Percentiles rank a stretch among this genome's conserved stretches.
phyloP scores from a whole-genome alignment of 2,329 filamentous ascomycete genomes.

The Didymella pomorum region DNA sequence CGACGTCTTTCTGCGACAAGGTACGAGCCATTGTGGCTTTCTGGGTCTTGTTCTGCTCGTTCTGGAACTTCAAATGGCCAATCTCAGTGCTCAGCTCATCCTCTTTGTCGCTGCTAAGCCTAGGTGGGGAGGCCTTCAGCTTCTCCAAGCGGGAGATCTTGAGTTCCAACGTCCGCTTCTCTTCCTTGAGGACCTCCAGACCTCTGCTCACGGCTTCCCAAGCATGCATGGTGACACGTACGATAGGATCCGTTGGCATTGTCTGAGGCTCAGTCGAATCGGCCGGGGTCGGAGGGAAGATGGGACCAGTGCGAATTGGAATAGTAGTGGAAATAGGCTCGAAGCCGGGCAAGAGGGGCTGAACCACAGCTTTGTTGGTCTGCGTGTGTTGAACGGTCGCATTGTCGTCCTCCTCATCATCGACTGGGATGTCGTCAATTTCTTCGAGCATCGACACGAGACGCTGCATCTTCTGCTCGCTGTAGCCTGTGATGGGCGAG shows the following conservation, averaged over 20 bases:
- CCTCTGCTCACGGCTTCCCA: constrained; percentile 15
- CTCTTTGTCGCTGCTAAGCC: neutral
- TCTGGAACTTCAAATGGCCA: constrained; percentile 27
- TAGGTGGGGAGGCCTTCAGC: neutral
- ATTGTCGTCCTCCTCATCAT: constrained; percentile 5
- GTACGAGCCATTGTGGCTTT: constrained; percentile 30
- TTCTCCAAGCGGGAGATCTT: constrained; percentile 5
- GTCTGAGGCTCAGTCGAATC: constrained; percentile 1
- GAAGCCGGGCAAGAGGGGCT: neutral
- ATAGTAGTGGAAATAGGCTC: neutral
- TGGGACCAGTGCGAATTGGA: neutral
- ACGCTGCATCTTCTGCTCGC: constrained; percentile 2
- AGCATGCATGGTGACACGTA: constrained; percentile 18
- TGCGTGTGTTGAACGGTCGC: neutral
- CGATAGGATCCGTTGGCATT: constrained; percentile 3
- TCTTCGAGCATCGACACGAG: constrained; percentile 10
- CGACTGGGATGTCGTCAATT: neutral
- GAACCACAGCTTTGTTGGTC: neutral
- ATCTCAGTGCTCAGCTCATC: constrained; percentile 13
- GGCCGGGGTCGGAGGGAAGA: constrained; percentile 15
- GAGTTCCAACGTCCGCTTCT: constrained; percentile 18
- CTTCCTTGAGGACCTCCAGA: constrained; percentile 2
- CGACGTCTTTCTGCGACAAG: constrained; percentile 26
- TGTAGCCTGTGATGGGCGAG: neutral
- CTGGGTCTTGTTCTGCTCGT: constrained; percentile 28